These are phyloP conservation scores for Ceratonia siliqua DNA, from an alignment of 306 rosid genomes.

Conservation along the genomic window DNA sequence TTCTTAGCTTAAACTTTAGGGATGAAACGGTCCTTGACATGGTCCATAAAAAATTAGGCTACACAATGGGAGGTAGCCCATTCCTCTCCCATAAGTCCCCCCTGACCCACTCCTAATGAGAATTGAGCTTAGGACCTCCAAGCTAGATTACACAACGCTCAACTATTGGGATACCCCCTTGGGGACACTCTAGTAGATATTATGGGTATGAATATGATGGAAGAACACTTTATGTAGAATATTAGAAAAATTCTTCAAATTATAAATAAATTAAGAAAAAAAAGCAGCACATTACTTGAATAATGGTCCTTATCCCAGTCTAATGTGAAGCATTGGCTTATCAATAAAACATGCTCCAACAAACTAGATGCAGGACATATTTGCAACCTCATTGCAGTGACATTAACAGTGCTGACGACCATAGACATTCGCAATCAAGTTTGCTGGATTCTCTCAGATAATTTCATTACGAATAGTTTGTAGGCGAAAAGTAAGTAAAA, in stretches of 20 bases:
- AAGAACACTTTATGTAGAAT: background rate
- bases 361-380: constrained; percentile 12
- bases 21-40: no score
- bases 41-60: no score
- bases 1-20: no score
- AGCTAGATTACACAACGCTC: background rate
- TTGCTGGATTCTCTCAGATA: background rate
- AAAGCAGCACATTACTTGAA: background rate
- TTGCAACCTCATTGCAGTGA: constrained; percentile 9
- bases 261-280: no score
- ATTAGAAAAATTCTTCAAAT: background rate
- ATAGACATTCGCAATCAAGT: constrained; percentile 16
- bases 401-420: constrained; percentile 12
- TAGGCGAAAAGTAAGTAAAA: background rate
- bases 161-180: background rate
- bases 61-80: background rate
- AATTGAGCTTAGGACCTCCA: background rate
- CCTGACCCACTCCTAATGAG: background rate
- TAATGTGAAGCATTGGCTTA: constrained; percentile 10
- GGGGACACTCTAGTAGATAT: background rate
- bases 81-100: background rate
- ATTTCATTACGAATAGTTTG: background rate
- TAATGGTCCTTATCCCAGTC: background rate
- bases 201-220: background rate
- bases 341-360: background rate